Evolutionary conservation across 352 stramenopile species (phyloP).

Genomic region (Hyphochytrium catenoides): DNA sequence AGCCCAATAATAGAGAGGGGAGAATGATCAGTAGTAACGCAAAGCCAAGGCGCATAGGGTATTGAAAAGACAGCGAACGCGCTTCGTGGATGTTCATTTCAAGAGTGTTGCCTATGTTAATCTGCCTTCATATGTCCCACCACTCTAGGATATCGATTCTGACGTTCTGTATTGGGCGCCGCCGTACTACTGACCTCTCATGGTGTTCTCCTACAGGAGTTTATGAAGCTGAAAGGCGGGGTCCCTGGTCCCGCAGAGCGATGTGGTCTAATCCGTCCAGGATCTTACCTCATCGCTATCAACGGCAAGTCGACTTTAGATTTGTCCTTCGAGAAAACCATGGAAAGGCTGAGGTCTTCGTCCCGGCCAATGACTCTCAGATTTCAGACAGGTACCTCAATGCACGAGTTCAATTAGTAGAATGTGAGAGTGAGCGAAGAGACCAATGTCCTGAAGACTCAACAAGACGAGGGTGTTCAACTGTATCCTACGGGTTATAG

Average conservation of each 20-base stretch:
- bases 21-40: too few species aligned
- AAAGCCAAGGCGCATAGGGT: too few species aligned
- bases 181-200: too few species aligned
- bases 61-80: too few species aligned
- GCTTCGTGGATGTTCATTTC: too few species aligned
- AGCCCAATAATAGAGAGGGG: too few species aligned
- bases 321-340: constrained; percentile 6
- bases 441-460: neutral
- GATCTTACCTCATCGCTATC: constrained; percentile 6
- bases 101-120: too few species aligned
- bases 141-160: too few species aligned
- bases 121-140: too few species aligned
- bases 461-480: constrained; percentile 1
- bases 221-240: constrained; percentile 26
- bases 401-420: neutral
- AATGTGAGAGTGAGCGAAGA: neutral
- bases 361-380: constrained; percentile 4
- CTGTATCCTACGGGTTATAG: neutral
- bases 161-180: too few species aligned
- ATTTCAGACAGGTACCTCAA: constrained; percentile 4
- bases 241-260: constrained; percentile 28
- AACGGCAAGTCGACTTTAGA: constrained; percentile 7
- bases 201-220: too few species aligned
- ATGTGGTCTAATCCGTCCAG: constrained; percentile 16
- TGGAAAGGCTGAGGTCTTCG: constrained; percentile 3